Evolutionary conservation across 257 asterid genomes (phyloP), one percentile per base, ranked within the genome.

Genomic region (Ballota nigra): DNA sequence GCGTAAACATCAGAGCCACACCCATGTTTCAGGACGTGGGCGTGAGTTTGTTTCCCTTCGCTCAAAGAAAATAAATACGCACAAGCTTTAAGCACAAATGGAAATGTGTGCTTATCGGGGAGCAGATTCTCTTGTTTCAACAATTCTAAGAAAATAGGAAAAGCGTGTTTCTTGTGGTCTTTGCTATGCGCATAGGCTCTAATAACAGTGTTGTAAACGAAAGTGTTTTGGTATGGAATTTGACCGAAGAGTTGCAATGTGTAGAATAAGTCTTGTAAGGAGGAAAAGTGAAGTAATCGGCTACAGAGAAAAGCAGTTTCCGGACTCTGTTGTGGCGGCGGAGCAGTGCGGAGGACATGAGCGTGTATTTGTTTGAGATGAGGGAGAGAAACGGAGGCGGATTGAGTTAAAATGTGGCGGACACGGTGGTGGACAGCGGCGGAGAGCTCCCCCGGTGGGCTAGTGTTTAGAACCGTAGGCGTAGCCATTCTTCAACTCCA

Each of bases 41-140:
- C 89, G 67, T 89, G 96, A 8, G 81, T 73, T 71, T 92, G 96
- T 73, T 76, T 67, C 16, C 96, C 97, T 82, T 92, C 90, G 38
- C 53, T 66, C 38, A 81, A 53, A 16, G 87, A 85, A 79, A 87
- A 92, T 38, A 85, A 65, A 76, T 85, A 86, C 43, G 86, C 92
- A 66, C 96, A 87, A 15, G 94, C 87, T 52, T 89, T 92, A 0
- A 89, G 83, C 71, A 89, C 93, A 70, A 92, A 89, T 0, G 96
- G 88, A 66, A 83, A 87, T 2, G 97, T 86, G 24, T 87, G 91
- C 66, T 92, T 89, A 71, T 92, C 97, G n/a, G 96, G 96, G 26
- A 56, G 49, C 38, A 83, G 73, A 66, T 9, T 18, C 65, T 55
- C 86, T 49, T 51, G 79, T 20, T 61, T 40, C 16, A 89, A 65